Evolutionary conservation across 2,329 filamentous ascomycete species (phyloP).

Genomic region (Paraconiothyrium brasiliense): DNA sequence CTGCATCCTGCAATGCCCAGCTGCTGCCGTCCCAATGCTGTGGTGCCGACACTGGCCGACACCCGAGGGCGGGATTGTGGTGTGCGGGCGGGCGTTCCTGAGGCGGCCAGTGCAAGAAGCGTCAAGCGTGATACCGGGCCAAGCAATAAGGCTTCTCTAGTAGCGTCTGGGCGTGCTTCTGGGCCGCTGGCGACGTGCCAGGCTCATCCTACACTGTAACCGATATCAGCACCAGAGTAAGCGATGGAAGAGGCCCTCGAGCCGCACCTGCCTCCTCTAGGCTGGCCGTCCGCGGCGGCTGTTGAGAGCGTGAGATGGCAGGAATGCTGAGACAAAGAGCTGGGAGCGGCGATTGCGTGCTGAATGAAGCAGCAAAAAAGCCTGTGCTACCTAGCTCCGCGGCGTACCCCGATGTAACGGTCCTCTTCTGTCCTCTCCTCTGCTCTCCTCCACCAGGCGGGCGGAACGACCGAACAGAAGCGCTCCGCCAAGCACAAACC

Average conservation of each 20-base stretch:
- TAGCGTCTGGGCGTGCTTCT: constrained; percentile 11
- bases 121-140: constrained; percentile 9
- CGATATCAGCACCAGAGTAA: constrained; percentile 11
- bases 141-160: constrained; percentile 8
- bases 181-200: background rate
- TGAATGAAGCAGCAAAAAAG: background rate
- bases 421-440: background rate
- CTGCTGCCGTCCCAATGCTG: background rate
- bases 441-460: background rate
- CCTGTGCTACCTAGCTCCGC: background rate
- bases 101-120: background rate
- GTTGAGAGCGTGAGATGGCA: background rate
- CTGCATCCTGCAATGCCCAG: constrained; percentile 8
- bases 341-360: background rate
- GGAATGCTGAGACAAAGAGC: background rate
- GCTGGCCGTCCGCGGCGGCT: background rate
- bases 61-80: background rate
- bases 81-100: background rate
- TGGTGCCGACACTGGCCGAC: constrained; percentile 11
- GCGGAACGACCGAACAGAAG: constrained; percentile 2
- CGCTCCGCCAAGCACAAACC: background rate
- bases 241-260: background rate
- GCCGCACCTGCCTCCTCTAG: background rate
- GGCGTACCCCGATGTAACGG: background rate
- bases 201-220: constrained; percentile 5